Evolutionary conservation across 176 grass and related monocot species (phyloP).

Genomic region (Otatea glauca): DNA sequence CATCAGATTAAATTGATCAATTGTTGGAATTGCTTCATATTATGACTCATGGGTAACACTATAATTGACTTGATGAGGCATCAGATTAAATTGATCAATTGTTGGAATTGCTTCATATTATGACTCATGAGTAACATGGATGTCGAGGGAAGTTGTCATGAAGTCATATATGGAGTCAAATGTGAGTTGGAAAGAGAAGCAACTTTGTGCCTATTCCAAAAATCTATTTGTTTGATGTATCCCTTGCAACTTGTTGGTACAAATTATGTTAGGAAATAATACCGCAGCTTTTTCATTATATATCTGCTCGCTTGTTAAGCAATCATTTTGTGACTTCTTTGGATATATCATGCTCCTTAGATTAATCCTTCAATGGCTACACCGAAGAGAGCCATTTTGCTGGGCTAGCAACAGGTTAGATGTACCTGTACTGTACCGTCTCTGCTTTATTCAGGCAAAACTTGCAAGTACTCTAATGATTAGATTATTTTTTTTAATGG

Average conservation of each 20-base stretch:
- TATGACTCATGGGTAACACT: background rate
- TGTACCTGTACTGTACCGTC: background rate
- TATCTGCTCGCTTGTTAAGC: background rate
- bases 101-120: background rate
- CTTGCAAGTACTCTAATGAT: background rate
- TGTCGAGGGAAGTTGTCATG: conserved; percentile 7
- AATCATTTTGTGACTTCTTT: background rate
- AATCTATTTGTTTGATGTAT: background rate
- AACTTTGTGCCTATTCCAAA: background rate
- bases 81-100: background rate
- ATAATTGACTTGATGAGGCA: no score
- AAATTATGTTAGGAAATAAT: background rate
- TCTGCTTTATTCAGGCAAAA: background rate
- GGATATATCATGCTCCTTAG: background rate
- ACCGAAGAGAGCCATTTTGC: background rate
- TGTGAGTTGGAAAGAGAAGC: background rate
- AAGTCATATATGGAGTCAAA: background rate
- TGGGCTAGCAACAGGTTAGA: background rate
- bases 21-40: background rate
- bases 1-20: background rate
- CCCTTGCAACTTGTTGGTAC: background rate
- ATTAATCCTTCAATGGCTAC: background rate
- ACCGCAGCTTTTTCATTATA: background rate
- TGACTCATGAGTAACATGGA: background rate
- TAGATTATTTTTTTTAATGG: no score